Base-by-base conservation (phyloP, 2,329 filamentous ascomycete species). In the Colletotrichum truncatum region DNA sequence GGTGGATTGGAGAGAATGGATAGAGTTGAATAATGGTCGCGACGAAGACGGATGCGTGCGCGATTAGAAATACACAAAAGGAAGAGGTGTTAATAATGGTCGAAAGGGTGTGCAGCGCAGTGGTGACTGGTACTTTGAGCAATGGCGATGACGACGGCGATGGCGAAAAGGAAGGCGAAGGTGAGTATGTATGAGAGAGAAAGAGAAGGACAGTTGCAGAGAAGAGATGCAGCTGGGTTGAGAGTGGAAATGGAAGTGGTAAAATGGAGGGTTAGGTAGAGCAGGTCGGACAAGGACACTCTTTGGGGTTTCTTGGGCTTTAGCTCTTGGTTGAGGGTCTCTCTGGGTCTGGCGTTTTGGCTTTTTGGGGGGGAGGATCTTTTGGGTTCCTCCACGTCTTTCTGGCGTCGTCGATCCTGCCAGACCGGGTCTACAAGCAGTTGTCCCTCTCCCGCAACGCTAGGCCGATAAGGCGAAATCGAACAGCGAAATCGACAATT, bases 371-470 rank as follows among this genome's bases (percentile, higher is more conserved):
- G 18, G 14, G 10, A 30, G 43, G 34, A n/a, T n/a, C n/a, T n/a
- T 28, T n/a, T 34, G 32, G 34, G 34, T 32, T 51, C 12, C n/a
- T 34, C 28, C 43, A 21, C 43, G 23, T 52, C 39, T 25, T 60
- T 48, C 61, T 58, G 61, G 26, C 48, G 58, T 58, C 56, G 66
- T 62, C 62, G 63, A 63, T 67, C 63, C 57, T 52, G 51, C 43
- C 45, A 49, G 32, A 54, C 36, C 36, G 38, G 32, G 14, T 52
- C 38, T 30, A 45, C 28, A 39, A 26, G 61, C 32, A 49, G 11
- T 48, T 23, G 41, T 39, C 48, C 55, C 26, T 55, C 46, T 58
- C 46, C 58, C 53, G 49, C 66, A 54, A 52, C 64, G 61, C 67
- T 69, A 62, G 60, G 53, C 62, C 46, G 63, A 58, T 55, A 52